These are phyloP conservation scores for Eruca vesicaria DNA, from an alignment of 441 rosid species.

Conservation along the genomic window DNA sequence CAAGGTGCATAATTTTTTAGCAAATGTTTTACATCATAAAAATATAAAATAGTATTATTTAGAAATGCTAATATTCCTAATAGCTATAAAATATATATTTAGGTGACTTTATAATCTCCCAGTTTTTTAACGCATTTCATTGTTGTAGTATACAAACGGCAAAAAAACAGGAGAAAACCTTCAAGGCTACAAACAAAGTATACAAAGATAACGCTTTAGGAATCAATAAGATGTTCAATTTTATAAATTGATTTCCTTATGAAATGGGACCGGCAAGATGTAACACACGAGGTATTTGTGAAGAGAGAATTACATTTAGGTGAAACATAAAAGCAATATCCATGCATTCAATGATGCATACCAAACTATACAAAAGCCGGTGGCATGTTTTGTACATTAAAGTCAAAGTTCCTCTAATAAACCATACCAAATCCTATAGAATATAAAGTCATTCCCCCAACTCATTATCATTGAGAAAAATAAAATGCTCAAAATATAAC, in stretches of 20 bases:
- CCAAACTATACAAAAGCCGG: constrained; percentile 32
- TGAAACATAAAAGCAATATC: constrained; percentile 14
- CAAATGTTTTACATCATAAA: too few relatives aligned
- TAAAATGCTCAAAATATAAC: not conserved
- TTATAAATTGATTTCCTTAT: not conserved
- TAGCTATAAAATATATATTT: too few relatives aligned
- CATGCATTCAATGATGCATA: constrained; percentile 31
- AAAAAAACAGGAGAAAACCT: not conserved
- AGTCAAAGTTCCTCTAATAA: constrained; percentile 11
- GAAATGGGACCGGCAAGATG: not conserved
- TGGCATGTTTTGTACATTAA: constrained; percentile 38
- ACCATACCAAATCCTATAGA: not conserved
- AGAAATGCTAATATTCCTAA: too few relatives aligned
- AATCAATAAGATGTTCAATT: not conserved
- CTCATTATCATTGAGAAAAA: not conserved
- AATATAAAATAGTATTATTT: too few relatives aligned
- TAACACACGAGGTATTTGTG: constrained; percentile 8
- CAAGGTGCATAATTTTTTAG: too few relatives aligned
- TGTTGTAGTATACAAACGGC: not conserved
- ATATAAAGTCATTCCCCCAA: not conserved
- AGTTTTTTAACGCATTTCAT: not conserved
- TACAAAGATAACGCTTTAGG: not conserved
- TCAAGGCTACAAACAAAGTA: not conserved
- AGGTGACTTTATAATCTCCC: too few relatives aligned
- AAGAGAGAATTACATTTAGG: not conserved